These are phyloP conservation scores for Termitomyces titanicus DNA, from an alignment of 768 basidiomycete genomes.

Conservation along the genomic window DNA sequence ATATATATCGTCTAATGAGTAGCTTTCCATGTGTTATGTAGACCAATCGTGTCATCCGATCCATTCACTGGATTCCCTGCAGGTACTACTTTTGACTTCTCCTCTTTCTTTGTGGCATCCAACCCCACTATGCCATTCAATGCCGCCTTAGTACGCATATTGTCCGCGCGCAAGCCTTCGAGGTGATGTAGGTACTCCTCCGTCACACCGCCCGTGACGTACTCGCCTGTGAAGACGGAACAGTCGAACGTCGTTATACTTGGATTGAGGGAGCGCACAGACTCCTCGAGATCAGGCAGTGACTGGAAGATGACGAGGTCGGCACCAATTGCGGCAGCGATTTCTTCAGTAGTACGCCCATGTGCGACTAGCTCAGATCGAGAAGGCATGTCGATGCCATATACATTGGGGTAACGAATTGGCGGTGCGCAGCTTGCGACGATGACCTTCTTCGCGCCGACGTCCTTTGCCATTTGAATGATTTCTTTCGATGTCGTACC, in stretches of 20 bases:
- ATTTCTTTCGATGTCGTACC: constrained; percentile 99
- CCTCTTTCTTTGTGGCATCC: constrained; percentile 21
- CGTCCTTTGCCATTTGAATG: constrained; percentile 98
- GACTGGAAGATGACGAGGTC: constrained; percentile 97
- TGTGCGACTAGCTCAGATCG: constrained; percentile 90
- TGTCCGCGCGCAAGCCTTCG: constrained; percentile 79
- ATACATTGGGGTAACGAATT: constrained; percentile 92
- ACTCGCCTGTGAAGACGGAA: constrained; percentile 96
- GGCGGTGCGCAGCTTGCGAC: constrained; percentile 97
- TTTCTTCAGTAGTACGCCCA: constrained; percentile 62
- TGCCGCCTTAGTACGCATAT: constrained; percentile 55
- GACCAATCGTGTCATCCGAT: constrained; percentile 72
- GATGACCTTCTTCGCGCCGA: constrained; percentile 93
- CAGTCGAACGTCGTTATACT: constrained; percentile 82
- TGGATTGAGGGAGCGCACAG: constrained; percentile 84
- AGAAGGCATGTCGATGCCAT: constrained; percentile 99
- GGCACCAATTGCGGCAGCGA: constrained; percentile 84
- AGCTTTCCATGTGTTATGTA: constrained; percentile 69
- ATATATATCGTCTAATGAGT: constrained; percentile 13
- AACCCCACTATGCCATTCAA: constrained; percentile 27
- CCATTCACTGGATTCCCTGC: constrained; percentile 51
- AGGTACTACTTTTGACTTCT: constrained; percentile 18
- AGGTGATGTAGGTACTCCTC: constrained; percentile 74
- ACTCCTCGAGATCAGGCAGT: constrained; percentile 79
- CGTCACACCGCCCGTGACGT: constrained; percentile 91